Conservation (phyloP, 306 rosid species). For the Crotalaria pallida region DNA sequence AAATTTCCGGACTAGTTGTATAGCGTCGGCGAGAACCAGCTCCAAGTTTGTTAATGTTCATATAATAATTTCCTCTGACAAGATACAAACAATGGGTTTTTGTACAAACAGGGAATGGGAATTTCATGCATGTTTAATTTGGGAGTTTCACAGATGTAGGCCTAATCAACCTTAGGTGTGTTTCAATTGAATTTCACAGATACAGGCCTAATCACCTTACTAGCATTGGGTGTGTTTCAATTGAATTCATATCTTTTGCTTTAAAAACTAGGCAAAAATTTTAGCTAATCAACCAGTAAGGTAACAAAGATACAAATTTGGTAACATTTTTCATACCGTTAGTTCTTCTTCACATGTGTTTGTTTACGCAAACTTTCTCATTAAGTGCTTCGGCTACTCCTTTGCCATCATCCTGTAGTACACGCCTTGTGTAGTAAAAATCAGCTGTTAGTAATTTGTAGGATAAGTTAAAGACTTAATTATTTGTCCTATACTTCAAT, state of each 20-base stretch:
- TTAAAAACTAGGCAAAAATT: neutral
- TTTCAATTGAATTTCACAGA: neutral
- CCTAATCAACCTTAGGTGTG: too few relatives aligned
- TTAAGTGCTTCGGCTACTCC: conserved; percentile 84
- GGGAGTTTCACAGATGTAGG: too few relatives aligned
- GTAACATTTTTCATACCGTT: conserved; percentile 28
- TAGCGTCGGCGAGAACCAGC: conserved; percentile 70
- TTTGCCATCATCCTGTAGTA: conserved; percentile 47
- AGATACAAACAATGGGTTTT: conserved; percentile 22
- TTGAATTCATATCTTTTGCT: neutral
- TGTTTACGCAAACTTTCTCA: conserved; percentile 50
- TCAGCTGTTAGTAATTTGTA: neutral
- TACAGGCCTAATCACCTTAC: too few relatives aligned
- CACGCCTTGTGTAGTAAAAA: conserved; percentile 46
- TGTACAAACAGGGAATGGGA: neutral
- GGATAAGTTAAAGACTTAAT: neutral
- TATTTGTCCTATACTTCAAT: too few relatives aligned
- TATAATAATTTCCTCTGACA: conserved; percentile 64
- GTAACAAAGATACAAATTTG: neutral
- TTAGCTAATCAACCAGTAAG: neutral
- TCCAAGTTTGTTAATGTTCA: conserved; percentile 44
- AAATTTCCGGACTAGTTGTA: conserved; percentile 63
- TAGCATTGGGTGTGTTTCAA: neutral
- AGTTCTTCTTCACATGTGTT: conserved; percentile 46
- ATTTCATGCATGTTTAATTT: neutral